phyloP scores from a whole-genome alignment of 371 early-diverging fungal species.

The Mycotypha africana region DNA sequence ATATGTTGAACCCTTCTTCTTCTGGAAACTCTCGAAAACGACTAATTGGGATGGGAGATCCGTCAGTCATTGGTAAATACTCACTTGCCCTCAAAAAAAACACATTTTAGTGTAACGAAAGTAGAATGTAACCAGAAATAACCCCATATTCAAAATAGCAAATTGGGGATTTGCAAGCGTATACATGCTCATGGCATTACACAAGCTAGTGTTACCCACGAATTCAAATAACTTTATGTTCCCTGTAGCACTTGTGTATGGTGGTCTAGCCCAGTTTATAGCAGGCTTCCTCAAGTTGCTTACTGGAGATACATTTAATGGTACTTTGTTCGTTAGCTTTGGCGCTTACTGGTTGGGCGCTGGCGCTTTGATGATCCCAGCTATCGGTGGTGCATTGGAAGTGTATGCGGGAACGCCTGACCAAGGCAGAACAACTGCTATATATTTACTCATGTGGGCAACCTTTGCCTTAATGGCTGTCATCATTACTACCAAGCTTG shows the following conservation, averaged over 20 bases:
- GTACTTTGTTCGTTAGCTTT: conserved; percentile 34
- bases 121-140: neutral
- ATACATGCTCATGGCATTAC: conserved; percentile 6
- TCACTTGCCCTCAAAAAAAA: neutral
- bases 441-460: conserved; percentile 29
- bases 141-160: too few relatives aligned
- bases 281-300: conserved; percentile 34
- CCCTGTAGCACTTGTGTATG: conserved; percentile 8
- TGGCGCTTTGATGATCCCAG: conserved; percentile 22
- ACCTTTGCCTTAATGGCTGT: conserved; percentile 24
- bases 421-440: conserved; percentile 18
- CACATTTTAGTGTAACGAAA: neutral
- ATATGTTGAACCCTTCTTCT: neutral
- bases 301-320: conserved; percentile 33
- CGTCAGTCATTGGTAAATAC: conserved; percentile 8
- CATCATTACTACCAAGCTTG: conserved; percentile 27
- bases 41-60: conserved; percentile 8
- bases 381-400: conserved; percentile 21
- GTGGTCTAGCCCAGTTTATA: conserved; percentile 21
- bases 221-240: conserved; percentile 6
- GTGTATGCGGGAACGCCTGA: conserved; percentile 22
- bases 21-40: neutral
- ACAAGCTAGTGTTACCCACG: conserved; percentile 10
- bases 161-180: conserved; percentile 11
- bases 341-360: conserved; percentile 19